Evolutionary conservation across 176 grass and related monocot species (phyloP).

Genomic region (Oryza brachyantha): DNA sequence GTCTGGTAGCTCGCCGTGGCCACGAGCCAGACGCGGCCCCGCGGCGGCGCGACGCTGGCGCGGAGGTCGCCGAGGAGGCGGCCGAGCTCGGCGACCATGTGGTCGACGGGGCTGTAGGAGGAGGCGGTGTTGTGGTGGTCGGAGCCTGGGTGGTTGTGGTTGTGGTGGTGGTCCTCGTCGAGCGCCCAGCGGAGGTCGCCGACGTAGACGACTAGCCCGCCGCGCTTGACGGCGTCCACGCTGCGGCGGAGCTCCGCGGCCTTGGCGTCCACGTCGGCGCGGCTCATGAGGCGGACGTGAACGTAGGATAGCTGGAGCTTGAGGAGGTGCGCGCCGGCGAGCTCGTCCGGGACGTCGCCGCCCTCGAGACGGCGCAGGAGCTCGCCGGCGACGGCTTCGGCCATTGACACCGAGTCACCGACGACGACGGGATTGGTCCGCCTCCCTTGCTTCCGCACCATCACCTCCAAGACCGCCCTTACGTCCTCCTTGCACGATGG

Average conservation of each 20-base stretch:
- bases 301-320: conserved; percentile 78
- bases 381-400: conserved; percentile 57
- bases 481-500: conserved; percentile 45
- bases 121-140: not conserved
- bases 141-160: not conserved
- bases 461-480: conserved; percentile 58
- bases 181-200: conserved; percentile 80
- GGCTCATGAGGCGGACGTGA: conserved; percentile 72
- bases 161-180: conserved; percentile 43
- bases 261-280: conserved; percentile 52
- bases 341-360: conserved; percentile 69
- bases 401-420: conserved; percentile 63
- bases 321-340: conserved; percentile 58
- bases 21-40: conserved; percentile 55
- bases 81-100: conserved; percentile 71
- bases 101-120: conserved; percentile 54
- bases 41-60: not conserved
- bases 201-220: conserved; percentile 60
- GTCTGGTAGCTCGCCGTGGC: conserved; percentile 79
- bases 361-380: conserved; percentile 56
- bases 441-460: conserved; percentile 51
- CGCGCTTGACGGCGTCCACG: conserved; percentile 40
- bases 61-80: conserved; percentile 45
- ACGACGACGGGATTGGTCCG: conserved; percentile 62
- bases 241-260: conserved; percentile 63